These are phyloP conservation scores for Trichoderma koningii DNA, from an alignment of 2,329 filamentous ascomycete genomes.

Conservation along the genomic window DNA sequence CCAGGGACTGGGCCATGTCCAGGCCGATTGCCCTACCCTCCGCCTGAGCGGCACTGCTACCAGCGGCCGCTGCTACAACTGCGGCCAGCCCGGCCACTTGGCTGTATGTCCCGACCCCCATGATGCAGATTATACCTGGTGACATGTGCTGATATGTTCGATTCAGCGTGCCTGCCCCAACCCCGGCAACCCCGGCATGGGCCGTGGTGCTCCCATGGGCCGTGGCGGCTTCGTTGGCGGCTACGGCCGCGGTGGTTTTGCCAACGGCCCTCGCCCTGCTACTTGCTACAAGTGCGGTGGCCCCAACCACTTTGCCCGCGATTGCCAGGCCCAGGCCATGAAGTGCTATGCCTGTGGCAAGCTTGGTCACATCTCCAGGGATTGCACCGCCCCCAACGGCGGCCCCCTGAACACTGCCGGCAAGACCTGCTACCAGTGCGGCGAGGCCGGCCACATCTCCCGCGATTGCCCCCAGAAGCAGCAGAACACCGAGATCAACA, in stretches of 20 bases:
- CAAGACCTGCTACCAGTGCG: conserved; percentile 98
- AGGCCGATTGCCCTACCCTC: conserved; percentile 97
- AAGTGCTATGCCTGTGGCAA: conserved; percentile 98
- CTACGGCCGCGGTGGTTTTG: conserved; percentile 73
- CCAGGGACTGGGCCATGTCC: conserved; percentile 96
- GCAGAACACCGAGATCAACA: conserved; percentile 52
- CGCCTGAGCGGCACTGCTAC: conserved; percentile 81
- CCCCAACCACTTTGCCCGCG: conserved; percentile 96
- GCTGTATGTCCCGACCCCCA: conserved; percentile 60
- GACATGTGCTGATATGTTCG: neutral
- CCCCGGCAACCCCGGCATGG: conserved; percentile 62
- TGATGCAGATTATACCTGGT: neutral
- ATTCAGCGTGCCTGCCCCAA: conserved; percentile 77
- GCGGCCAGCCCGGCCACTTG: conserved; percentile 88
- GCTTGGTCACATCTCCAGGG: conserved; percentile 86
- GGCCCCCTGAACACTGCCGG: conserved; percentile 93
- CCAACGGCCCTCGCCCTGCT: conserved; percentile 66
- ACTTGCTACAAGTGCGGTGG: conserved; percentile 78
- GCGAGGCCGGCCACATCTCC: conserved; percentile 93
- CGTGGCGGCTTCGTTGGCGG: conserved; percentile 69
- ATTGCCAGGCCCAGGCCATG: conserved; percentile 98
- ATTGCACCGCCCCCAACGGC: conserved; percentile 96
- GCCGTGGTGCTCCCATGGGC: conserved; percentile 66
- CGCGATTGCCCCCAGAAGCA: conserved; percentile 85
- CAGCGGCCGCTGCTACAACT: conserved; percentile 93